Evolutionary conservation across 495 filamentous ascomycete genomes (phyloP).

Genomic region (Chlorociboria aeruginascens): DNA sequence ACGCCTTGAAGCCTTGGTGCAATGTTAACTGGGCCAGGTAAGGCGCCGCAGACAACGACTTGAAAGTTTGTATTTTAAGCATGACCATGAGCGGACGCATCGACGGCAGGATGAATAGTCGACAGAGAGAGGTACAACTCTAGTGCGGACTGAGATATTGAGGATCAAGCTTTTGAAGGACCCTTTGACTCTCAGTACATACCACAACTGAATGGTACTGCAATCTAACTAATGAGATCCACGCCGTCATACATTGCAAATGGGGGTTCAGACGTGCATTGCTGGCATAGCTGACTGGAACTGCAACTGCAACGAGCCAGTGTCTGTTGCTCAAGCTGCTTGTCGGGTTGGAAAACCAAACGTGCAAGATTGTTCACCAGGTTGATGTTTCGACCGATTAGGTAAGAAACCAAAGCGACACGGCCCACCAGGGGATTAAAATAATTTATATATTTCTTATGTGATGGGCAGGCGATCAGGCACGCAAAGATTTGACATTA

Average conservation of each 20-base stretch:
- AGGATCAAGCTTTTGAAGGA: not conserved
- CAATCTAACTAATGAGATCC: not conserved
- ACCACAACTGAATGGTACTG: not conserved
- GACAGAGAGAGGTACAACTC: not conserved
- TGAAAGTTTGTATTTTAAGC: slow-evolving; percentile 4
- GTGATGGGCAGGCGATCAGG: slow-evolving; percentile 28
- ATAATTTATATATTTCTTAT: slow-evolving; percentile 36
- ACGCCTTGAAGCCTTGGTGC: slow-evolving; percentile 1
- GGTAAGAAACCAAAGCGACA: too few relatives aligned
- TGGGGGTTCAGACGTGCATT: too few relatives aligned
- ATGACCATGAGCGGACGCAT: not conserved
- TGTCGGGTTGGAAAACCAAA: too few relatives aligned
- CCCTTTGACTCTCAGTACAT: not conserved
- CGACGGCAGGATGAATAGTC: not conserved
- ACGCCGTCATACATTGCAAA: not conserved
- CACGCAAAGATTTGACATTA: slow-evolving; percentile 9
- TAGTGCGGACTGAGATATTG: too few relatives aligned
- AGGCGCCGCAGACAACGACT: not conserved
- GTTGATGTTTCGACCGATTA: too few relatives aligned
- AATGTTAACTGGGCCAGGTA: not conserved
- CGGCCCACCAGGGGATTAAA: too few relatives aligned
- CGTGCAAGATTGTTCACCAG: too few relatives aligned
- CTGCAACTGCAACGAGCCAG: too few relatives aligned
- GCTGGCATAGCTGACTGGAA: too few relatives aligned
- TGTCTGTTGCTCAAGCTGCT: too few relatives aligned